A percentile compares a stretch with the other conserved stretches of the same genome.
Conservation (phyloP, 768 basidiomycete genomes). For the Austroboletus eburneus region DNA sequence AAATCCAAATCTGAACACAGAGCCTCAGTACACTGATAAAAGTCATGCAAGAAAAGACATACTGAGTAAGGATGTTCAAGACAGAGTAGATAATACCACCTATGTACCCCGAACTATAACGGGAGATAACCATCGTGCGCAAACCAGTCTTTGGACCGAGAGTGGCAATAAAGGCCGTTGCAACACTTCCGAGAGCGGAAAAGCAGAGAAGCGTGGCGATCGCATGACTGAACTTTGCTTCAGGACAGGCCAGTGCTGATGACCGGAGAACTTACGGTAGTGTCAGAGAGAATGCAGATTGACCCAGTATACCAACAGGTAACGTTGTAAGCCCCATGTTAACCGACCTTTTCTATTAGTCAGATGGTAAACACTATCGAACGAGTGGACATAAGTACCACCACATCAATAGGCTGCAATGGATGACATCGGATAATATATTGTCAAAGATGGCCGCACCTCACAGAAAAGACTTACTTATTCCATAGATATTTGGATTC, state of each 20-base stretch:
- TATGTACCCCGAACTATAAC: conserved; percentile 46
- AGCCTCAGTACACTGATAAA: not conserved
- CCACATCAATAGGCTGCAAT: conserved; percentile 41
- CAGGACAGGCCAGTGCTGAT: not conserved
- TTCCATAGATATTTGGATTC: conserved; percentile 43
- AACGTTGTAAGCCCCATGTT: conserved; percentile 46
- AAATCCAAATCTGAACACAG: conserved; percentile 42
- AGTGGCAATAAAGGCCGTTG: conserved; percentile 49
- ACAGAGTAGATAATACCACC: conserved; percentile 48
- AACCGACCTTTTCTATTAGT: conserved; percentile 35
- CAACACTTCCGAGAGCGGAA: conserved; percentile 37
- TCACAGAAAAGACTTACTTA: conserved; percentile 29
- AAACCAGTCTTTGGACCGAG: conserved; percentile 52
- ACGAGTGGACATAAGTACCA: conserved; percentile 25
- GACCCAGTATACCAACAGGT: conserved; percentile 48
- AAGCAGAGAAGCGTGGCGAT: conserved; percentile 46
- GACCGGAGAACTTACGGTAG: conserved; percentile 33
- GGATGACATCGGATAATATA: not conserved
- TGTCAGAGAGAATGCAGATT: conserved; percentile 46
- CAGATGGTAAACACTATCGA: not conserved
- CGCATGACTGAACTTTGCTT: conserved; percentile 32
- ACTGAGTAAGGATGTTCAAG: conserved; percentile 52
- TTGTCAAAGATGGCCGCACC: not conserved
- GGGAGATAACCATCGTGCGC: conserved; percentile 50
- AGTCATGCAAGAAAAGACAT: conserved; percentile 1